Conservation (phyloP, 2,329 filamentous ascomycete genomes). For the Fusarium domesticum region DNA sequence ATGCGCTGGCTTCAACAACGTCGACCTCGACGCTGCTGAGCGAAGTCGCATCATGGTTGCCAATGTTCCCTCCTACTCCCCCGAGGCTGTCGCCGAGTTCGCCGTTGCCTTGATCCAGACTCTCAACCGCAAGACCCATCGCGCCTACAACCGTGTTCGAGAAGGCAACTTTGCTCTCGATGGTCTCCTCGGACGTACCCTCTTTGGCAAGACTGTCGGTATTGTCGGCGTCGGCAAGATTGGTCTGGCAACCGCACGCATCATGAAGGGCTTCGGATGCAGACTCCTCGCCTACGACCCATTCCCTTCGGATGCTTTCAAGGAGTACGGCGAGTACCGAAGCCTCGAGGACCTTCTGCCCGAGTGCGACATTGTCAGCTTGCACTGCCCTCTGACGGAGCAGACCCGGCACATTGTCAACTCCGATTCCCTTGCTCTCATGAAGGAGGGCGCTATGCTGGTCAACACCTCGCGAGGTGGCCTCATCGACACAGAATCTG, state of each 20-base stretch:
- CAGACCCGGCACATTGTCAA: constrained; percentile 61
- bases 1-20: constrained; percentile 67
- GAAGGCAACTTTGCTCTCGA: constrained; percentile 67
- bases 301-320: constrained; percentile 48
- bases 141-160: constrained; percentile 64
- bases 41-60: constrained; percentile 58
- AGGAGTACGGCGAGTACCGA: constrained; percentile 49
- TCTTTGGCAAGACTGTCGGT: constrained; percentile 64
- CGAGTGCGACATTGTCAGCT: constrained; percentile 58
- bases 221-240: constrained; percentile 65
- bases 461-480: constrained; percentile 68
- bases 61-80: constrained; percentile 66
- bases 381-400: constrained; percentile 64
- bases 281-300: constrained; percentile 60
- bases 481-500: constrained; percentile 57
- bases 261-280: constrained; percentile 65
- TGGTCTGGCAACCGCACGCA: constrained; percentile 58
- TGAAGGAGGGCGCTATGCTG: constrained; percentile 60
- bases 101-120: constrained; percentile 65
- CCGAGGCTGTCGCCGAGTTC: constrained; percentile 68
- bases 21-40: constrained; percentile 57
- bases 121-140: constrained; percentile 64
- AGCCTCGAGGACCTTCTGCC: constrained; percentile 53
- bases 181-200: constrained; percentile 59
- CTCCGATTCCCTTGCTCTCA: constrained; percentile 46